Base-by-base conservation (phyloP, 495 filamentous ascomycete genomes). In the Neurospora sublineolata region DNA sequence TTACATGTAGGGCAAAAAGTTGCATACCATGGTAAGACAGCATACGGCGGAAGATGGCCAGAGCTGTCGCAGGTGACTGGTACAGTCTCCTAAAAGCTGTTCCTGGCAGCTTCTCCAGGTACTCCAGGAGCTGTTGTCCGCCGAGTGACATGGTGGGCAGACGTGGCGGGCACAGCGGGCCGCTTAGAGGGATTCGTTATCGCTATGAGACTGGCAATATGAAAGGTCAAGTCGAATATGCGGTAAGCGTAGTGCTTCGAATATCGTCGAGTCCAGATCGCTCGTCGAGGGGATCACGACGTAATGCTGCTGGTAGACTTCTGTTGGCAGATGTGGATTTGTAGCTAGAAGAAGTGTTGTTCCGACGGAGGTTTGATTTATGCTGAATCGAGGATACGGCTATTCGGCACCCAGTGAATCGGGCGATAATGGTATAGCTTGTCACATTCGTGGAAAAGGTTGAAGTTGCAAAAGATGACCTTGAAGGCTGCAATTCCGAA, bases 11-110 rank as follows among this genome's bases (percentile, higher is more conserved):
- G 52, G 1, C 4, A 23, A 30, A 16, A 12, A 16, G 33, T 44
- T 10, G 77, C 84, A 76, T 86, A 94, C 93, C 93, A 69, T 97
- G 81, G 72, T 94, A 92, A 72, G 96, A 92, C 71, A 98, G 87
- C 94, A 98, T 97, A 82, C 95, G 93, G 74, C 96, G 89, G 81
- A 97, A 98, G 75, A 99, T 94, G 69, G 95, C 96, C 52, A 99
- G 89, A 37, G 93, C 91, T 5, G 96, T 97, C 9, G 94, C 97
- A 14, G 95, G 95, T 85, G 97, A 94, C 83, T 93, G 91, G 85
- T 99, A 99, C 10, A 99, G 86, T 81, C 91, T 90, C 74, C 86
- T 86, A 79, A 97, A 97, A 30, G 90, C 93, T n/a, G 90, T 93
- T 69, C 92, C 93, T 37, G 93, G 91, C 75, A 97, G 90, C 78